These are phyloP conservation scores for Scheffersomyces amazonensis DNA, from an alignment of 805 yeast species.

Conservation along the genomic window DNA sequence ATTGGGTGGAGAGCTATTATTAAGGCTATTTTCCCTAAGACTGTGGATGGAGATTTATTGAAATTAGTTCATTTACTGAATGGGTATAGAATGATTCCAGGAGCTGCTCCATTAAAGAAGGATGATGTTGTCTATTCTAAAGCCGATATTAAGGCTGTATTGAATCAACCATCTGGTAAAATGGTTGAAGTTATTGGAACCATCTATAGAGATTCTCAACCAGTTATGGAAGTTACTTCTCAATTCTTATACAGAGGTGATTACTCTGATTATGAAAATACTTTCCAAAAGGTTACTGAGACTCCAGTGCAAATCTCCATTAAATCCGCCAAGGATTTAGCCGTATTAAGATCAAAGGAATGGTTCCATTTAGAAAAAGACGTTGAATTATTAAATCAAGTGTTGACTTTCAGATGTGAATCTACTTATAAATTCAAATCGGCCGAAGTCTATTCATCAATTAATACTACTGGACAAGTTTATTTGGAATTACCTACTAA, in stretches of 20 bases:
- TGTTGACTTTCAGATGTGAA: conserved; percentile 84
- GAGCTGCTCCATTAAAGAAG: conserved; percentile 82
- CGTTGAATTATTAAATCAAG: conserved; percentile 71
- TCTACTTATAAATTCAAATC: conserved; percentile 81
- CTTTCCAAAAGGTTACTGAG: conserved; percentile 85
- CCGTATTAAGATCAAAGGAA: conserved; percentile 91
- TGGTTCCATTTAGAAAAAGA: conserved; percentile 88
- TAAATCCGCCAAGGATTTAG: conserved; percentile 80
- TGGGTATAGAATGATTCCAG: conserved; percentile 90
- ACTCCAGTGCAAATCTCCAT: conserved; percentile 80
- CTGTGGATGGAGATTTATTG: conserved; percentile 94
- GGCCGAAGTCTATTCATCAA: conserved; percentile 71
- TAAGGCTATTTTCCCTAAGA: conserved; percentile 95
- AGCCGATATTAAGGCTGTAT: conserved; percentile 84
- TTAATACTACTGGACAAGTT: conserved; percentile 81
- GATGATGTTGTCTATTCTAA: conserved; percentile 82
- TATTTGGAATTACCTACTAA: conserved; percentile 87
- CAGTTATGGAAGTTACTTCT: conserved; percentile 92
- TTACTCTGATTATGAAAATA: conserved; percentile 83
- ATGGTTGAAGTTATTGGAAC: conserved; percentile 94
- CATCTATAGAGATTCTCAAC: conserved; percentile 66
- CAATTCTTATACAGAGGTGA: conserved; percentile 95
- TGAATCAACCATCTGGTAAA: conserved; percentile 91
- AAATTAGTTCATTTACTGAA: conserved; percentile 93
- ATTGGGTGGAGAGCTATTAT: conserved; percentile 98